A percentile compares a stretch with the other conserved stretches of the same genome.
These are phyloP conservation scores for Neurospora sp. DNA, from an alignment of 495 filamentous ascomycete species.

Conservation along the genomic window DNA sequence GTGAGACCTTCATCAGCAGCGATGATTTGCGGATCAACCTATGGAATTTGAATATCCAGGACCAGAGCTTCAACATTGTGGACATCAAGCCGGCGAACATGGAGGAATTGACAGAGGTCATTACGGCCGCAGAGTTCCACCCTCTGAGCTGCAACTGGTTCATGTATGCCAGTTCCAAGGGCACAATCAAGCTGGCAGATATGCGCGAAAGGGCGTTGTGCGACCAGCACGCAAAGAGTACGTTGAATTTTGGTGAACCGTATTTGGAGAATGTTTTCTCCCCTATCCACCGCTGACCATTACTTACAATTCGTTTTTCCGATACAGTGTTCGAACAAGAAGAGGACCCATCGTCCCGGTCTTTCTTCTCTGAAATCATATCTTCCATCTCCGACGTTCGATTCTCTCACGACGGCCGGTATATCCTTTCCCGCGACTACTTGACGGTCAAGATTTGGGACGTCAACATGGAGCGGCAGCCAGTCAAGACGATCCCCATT, in stretches of 20 bases:
- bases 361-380: constrained; percentile 99
- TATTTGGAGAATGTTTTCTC: neutral
- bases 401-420: constrained; percentile 91
- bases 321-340: constrained; percentile 90
- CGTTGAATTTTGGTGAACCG: constrained; percentile 17
- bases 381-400: constrained; percentile 98
- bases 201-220: constrained; percentile 95
- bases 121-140: constrained; percentile 97
- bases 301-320: constrained; percentile 6
- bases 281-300: neutral
- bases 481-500: constrained; percentile 96
- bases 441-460: constrained; percentile 99
- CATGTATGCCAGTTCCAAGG: constrained; percentile 99
- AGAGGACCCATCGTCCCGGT: constrained; percentile 95
- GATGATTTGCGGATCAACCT: constrained; percentile 96
- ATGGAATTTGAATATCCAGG: constrained; percentile 98
- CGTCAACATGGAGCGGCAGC: constrained; percentile 95
- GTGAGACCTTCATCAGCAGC: constrained; percentile 97
- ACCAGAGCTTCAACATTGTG: constrained; percentile 99
- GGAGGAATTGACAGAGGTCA: constrained; percentile 98
- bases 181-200: constrained; percentile 96
- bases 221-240: constrained; percentile 92
- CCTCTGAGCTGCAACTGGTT: constrained; percentile 98
- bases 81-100: constrained; percentile 99
- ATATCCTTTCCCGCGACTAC: constrained; percentile 96